Evolutionary conservation across 75 land plant genomes (phyloP).

Genomic region (Selaginella moellendorffii): DNA sequence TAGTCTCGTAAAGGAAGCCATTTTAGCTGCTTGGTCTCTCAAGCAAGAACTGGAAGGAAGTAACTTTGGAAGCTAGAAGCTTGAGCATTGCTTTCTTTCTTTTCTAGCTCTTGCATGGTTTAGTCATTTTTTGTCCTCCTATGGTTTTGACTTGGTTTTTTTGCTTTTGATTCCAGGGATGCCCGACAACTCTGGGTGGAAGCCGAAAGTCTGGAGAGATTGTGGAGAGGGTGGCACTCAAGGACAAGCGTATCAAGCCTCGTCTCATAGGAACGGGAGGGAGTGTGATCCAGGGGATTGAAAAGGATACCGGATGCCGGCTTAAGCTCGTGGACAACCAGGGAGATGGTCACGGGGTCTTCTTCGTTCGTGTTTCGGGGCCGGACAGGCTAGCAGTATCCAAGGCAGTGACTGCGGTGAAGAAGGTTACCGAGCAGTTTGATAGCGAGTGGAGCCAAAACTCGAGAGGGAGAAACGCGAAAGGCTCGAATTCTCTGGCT

Average conservation of each 20-base stretch:
- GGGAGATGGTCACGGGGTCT: constrained; percentile 41
- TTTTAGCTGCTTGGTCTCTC: no score
- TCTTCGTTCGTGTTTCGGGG: constrained; percentile 68
- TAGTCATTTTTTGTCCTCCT: background rate
- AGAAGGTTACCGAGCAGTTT: constrained; percentile 61
- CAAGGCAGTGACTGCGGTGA: constrained; percentile 84
- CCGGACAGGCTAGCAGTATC: constrained; percentile 53
- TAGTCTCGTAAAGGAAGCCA: no score
- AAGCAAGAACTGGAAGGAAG: background rate
- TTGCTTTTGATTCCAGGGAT: constrained; percentile 50
- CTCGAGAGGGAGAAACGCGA: no score
- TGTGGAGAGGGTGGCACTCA: constrained; percentile 65
- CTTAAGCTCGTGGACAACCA: constrained; percentile 47
- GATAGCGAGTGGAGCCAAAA: constrained; percentile 35
- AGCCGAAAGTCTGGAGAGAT: constrained; percentile 60
- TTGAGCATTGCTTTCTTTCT: background rate
- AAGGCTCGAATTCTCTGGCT: no score
- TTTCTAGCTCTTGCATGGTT: background rate
- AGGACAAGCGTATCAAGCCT: constrained; percentile 58
- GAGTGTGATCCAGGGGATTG: constrained; percentile 55
- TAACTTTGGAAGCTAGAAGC: background rate
- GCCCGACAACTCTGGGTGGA: constrained; percentile 91
- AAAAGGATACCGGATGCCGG: constrained; percentile 78
- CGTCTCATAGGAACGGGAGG: constrained; percentile 59
- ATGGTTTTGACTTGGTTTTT: no score